These are phyloP conservation scores for Berberis thunbergii DNA, from an alignment of 164 flowering plant genomes.

Conservation along the genomic window DNA sequence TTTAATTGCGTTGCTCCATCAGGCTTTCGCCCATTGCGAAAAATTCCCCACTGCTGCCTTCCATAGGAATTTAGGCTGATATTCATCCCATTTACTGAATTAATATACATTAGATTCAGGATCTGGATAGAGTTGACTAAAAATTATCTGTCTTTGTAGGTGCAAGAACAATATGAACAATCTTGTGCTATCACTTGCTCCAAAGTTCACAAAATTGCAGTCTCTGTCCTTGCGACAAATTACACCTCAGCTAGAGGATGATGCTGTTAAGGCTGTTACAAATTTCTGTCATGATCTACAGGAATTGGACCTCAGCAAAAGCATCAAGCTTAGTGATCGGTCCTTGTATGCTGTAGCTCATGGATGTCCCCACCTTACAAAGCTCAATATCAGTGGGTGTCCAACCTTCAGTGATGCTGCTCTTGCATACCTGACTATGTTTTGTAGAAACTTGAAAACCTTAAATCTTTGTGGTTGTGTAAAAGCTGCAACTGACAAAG, in stretches of 20 bases:
- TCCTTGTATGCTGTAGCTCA: slow-evolving; percentile 71
- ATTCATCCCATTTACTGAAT: neutral
- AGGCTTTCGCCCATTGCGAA: no score
- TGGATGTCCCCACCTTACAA: slow-evolving; percentile 69
- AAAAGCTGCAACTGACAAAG: slow-evolving; percentile 61
- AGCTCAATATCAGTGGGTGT: slow-evolving; percentile 92
- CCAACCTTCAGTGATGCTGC: slow-evolving; percentile 64
- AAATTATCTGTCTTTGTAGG: slow-evolving; percentile 30
- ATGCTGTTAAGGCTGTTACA: slow-evolving; percentile 64
- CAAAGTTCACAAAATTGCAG: slow-evolving; percentile 74
- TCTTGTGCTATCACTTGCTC: slow-evolving; percentile 67
- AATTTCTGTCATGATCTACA: slow-evolving; percentile 67
- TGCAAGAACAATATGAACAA: slow-evolving; percentile 85
- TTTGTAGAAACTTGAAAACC: slow-evolving; percentile 50
- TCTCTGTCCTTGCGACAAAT: slow-evolving; percentile 69
- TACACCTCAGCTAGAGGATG: slow-evolving; percentile 74
- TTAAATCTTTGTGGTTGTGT: slow-evolving; percentile 92
- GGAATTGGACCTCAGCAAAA: slow-evolving; percentile 92
- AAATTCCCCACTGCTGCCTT: no score
- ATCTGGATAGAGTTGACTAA: neutral
- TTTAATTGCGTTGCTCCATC: no score
- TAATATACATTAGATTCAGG: neutral
- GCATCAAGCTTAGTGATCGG: slow-evolving; percentile 69
- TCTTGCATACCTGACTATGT: slow-evolving; percentile 45
- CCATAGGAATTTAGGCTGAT: neutral